Evolutionary conservation across 1,139 yeast genomes (phyloP).

Genomic region (Scheffersomyces illinoinensis): DNA sequence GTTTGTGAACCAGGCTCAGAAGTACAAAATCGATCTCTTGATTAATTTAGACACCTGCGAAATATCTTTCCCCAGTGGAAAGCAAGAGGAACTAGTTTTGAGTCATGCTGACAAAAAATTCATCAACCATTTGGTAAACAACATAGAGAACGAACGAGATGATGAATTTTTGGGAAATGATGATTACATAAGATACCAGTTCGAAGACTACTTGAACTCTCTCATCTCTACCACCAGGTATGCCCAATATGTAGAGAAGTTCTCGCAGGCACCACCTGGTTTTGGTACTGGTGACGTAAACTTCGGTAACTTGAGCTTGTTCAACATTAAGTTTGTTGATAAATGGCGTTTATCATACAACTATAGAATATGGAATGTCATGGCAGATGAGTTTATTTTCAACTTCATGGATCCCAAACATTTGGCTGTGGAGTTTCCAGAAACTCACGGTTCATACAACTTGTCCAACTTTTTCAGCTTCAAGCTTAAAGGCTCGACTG

Average conservation of each 20-base stretch:
- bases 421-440: constrained; percentile 34
- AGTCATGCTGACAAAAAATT: constrained; percentile 74
- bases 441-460: constrained; percentile 19
- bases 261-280: constrained; percentile 46
- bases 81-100: constrained; percentile 47
- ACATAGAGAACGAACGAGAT: constrained; percentile 15
- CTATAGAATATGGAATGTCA: constrained; percentile 65
- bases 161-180: constrained; percentile 67
- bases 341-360: constrained; percentile 70
- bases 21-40: constrained; percentile 48
- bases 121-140: constrained; percentile 47
- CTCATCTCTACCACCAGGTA: constrained; percentile 73
- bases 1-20: constrained; percentile 65
- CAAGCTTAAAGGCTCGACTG: constrained; percentile 6
- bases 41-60: constrained; percentile 41
- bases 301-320: constrained; percentile 36
- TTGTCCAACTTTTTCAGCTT: constrained; percentile 26
- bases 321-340: constrained; percentile 57
- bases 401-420: constrained; percentile 86
- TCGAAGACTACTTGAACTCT: constrained; percentile 86
- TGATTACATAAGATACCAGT: constrained; percentile 82
- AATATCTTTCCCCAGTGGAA: constrained; percentile 42
- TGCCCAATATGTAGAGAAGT: constrained; percentile 54
- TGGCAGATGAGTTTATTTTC: constrained; percentile 86
- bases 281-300: constrained; percentile 23